Evolutionary conservation across 2,329 filamentous ascomycete genomes (phyloP).

Genomic region (Calonectria montana): DNA sequence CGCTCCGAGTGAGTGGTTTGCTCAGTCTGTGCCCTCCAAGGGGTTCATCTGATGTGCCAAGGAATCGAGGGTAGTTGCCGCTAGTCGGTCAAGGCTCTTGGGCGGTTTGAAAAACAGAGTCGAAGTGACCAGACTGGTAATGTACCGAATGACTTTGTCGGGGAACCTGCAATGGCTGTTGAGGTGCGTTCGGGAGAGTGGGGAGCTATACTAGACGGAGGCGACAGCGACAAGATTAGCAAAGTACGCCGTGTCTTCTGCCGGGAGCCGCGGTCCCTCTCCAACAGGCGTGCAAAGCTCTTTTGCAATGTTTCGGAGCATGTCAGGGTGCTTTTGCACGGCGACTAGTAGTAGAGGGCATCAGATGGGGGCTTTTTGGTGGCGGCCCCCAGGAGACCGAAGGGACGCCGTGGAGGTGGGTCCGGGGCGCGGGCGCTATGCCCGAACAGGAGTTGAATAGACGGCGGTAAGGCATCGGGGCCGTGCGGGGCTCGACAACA

Average conservation of each 20-base stretch:
- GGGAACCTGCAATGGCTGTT: not conserved
- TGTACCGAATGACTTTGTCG: not conserved
- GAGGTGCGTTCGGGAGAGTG: not conserved
- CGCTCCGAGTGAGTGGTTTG: not conserved
- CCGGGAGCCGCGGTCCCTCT: not conserved
- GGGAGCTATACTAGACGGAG: not conserved
- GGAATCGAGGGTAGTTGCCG: not conserved
- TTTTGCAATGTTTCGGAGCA: not conserved
- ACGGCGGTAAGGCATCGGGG: slow-evolving; percentile 35
- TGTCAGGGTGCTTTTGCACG: not conserved
- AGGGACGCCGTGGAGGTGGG: slow-evolving; percentile 24
- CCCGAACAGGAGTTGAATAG: slow-evolving; percentile 39
- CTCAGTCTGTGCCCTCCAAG: not conserved
- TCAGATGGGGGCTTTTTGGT: not conserved
- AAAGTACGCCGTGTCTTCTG: not conserved
- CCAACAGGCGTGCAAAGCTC: not conserved
- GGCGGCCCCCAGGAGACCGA: not conserved
- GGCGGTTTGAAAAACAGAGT: not conserved
- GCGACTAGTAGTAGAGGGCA: not conserved
- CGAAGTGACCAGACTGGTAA: not conserved
- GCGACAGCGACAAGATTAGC: not conserved
- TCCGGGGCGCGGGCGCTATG: slow-evolving; percentile 43
- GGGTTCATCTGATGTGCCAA: not conserved
- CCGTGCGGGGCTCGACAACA: slow-evolving; percentile 43
- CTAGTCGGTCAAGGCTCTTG: not conserved